Base-by-base conservation (phyloP, 169 alveolate genomes). In the Amoebophrya sp. region DNA sequence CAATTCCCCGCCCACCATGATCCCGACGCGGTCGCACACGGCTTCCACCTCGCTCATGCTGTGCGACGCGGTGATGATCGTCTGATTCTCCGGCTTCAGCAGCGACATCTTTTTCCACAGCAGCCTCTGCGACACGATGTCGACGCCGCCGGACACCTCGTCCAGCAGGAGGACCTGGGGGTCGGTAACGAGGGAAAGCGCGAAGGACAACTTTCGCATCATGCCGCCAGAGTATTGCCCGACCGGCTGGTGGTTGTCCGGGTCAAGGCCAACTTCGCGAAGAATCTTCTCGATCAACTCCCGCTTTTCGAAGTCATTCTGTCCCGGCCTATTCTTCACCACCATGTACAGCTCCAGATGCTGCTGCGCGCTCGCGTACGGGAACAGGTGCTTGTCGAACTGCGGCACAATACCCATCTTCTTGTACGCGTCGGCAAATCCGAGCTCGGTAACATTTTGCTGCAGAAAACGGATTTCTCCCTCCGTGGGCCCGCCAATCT, bases 1-100 rank as follows among this genome's bases (percentile, higher is more conserved):
- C n/a, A 96, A 89, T 88, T 91, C 89, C 13, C 97, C 97, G 31
- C 90, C 89, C 39, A 94, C 90, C 94, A 95, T 94, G 67, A 95
- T 95, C 5, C 93, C 96, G 15, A 95, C 94, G 70, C 96, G 93
- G 88, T 95, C 95, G 31, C 96, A 58, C 39, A 58, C 78, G 29
- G 78, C 78, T 29, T 58, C 78, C 26, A 58, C 78, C 23, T 58
- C 78, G 26, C 39, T n/a, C 78, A 58, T 58, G 78, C 78, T 58
- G 78, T 58, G 78, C 29, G 78, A 7, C 78, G 78, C 23, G 26
- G 78, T 58, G 23, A 58, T 58, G 7, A 58, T 16, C 10, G 78
- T 58, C 34, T 58, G 78, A 10, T n/a, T 58, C 7, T 10, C 5
- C 26, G 78, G 29, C 78, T 16, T 2, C 29, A 7, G 4, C 5